Conservation (phyloP, 331 rosid genomes). For the Phaseolus coccineus region DNA sequence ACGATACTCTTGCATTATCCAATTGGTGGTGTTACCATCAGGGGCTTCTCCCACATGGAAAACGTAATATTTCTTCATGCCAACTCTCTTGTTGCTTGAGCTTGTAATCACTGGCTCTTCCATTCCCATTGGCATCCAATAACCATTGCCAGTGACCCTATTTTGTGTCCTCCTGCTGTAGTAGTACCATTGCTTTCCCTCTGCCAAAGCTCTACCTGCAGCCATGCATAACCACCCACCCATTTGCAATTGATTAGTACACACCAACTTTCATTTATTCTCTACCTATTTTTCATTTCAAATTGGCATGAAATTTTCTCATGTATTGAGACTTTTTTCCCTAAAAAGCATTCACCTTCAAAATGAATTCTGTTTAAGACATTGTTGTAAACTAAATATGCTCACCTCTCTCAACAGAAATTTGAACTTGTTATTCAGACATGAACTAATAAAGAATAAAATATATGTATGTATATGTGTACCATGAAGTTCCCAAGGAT, state of each 20-base stretch:
- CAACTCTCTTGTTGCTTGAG: constrained; percentile 62
- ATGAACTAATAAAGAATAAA: not conserved
- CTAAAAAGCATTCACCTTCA: not conserved
- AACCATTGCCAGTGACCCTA: constrained; percentile 69
- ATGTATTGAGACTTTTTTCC: not conserved
- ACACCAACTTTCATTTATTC: constrained; percentile 6
- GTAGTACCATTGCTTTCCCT: constrained; percentile 91
- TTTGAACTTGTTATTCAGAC: not conserved
- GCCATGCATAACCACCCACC: constrained; percentile 11
- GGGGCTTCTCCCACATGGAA: constrained; percentile 71
- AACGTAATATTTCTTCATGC: constrained; percentile 70
- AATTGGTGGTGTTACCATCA: constrained; percentile 67
- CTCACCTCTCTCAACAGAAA: not conserved
- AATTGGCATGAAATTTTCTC: constrained; percentile 1
- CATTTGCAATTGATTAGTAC: not conserved
- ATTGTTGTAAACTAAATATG: not conserved
- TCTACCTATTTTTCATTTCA: not conserved
- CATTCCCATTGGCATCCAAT: constrained; percentile 76
- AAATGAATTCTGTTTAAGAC: not conserved
- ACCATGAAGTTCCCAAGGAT: constrained; percentile 95
- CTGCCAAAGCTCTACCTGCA: constrained; percentile 88
- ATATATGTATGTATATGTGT: constrained; percentile 7
- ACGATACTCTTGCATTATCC: constrained; percentile 93
- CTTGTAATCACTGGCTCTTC: constrained; percentile 75
- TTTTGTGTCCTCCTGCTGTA: constrained; percentile 82